A percentile compares a stretch with the other conserved stretches of the same genome.
Evolutionary conservation across 2,329 filamentous ascomycete species (phyloP).

Genomic region (Stylonectria norvegica): DNA sequence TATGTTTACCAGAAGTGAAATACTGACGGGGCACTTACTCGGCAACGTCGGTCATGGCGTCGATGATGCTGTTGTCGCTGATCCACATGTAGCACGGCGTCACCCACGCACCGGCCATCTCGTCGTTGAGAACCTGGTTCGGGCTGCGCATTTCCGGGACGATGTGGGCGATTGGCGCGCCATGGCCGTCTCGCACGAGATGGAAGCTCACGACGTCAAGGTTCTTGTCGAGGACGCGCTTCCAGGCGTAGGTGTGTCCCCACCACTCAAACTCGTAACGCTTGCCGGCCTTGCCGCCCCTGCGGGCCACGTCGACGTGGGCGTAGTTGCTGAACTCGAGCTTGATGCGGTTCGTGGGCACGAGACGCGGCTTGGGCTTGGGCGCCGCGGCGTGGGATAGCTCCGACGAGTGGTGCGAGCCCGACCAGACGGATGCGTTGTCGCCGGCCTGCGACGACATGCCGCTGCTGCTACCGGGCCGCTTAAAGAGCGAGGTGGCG

Average conservation of each 20-base stretch:
- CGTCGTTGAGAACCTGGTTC: slow-evolving; percentile 67
- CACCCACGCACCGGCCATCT: slow-evolving; percentile 80
- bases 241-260: slow-evolving; percentile 84
- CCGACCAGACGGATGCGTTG: slow-evolving; percentile 24
- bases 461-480: slow-evolving; percentile 11
- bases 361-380: slow-evolving; percentile 35
- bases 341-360: slow-evolving; percentile 74
- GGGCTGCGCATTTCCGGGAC: slow-evolving; percentile 74
- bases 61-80: slow-evolving; percentile 67
- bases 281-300: slow-evolving; percentile 61
- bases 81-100: slow-evolving; percentile 91
- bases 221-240: slow-evolving; percentile 68
- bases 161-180: slow-evolving; percentile 73
- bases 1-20: slow-evolving; percentile 1
- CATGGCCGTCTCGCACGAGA: slow-evolving; percentile 63
- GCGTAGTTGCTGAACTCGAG: slow-evolving; percentile 98
- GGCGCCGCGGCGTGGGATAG: slow-evolving; percentile 20
- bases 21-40: slow-evolving; percentile 58
- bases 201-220: slow-evolving; percentile 72
- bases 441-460: slow-evolving; percentile 19
- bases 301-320: slow-evolving; percentile 76
- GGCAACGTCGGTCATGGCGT: slow-evolving; percentile 72
- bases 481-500: slow-evolving; percentile 20
- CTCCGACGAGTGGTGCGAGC: slow-evolving; percentile 18
- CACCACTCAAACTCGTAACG: slow-evolving; percentile 93